Conservation (phyloP, 148 eudicot species). For the Cornus florida region DNA sequence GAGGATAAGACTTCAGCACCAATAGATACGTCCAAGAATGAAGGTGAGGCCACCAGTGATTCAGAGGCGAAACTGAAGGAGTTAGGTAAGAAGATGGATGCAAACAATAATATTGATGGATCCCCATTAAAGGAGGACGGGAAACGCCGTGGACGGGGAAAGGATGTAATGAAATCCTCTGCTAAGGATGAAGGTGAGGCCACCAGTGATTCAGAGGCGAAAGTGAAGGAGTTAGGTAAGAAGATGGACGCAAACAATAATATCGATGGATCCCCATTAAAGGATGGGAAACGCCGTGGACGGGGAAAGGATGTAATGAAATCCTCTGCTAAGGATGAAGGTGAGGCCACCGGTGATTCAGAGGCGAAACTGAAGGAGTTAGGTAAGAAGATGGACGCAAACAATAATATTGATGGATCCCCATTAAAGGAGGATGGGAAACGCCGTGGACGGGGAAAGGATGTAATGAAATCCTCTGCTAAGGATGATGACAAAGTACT, state of each 20-base stretch:
- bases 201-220: conserved; percentile 41
- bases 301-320: conserved; percentile 36
- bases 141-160: conserved; percentile 34
- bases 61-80: conserved; percentile 37
- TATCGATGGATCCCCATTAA: conserved; percentile 28
- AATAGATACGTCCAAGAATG: conserved; percentile 30
- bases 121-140: conserved; percentile 30
- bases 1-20: conserved; percentile 32
- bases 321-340: conserved; percentile 35
- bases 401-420: conserved; percentile 22
- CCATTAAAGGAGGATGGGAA: conserved; percentile 33
- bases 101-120: conserved; percentile 21
- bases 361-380: conserved; percentile 34
- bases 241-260: conserved; percentile 31
- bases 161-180: conserved; percentile 34
- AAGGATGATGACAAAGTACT: conserved; percentile 49
- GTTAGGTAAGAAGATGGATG: conserved; percentile 39
- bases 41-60: conserved; percentile 37
- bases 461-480: conserved; percentile 30
- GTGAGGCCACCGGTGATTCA: conserved; percentile 35
- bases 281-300: conserved; percentile 30
- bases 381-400: conserved; percentile 38
- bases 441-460: conserved; percentile 33
- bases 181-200: conserved; percentile 37
- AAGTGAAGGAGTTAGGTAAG: conserved; percentile 31